A percentile compares a stretch with the other conserved stretches of the same genome.
Conservation (phyloP, 306 rosid species). For the Cicer arietinum region DNA sequence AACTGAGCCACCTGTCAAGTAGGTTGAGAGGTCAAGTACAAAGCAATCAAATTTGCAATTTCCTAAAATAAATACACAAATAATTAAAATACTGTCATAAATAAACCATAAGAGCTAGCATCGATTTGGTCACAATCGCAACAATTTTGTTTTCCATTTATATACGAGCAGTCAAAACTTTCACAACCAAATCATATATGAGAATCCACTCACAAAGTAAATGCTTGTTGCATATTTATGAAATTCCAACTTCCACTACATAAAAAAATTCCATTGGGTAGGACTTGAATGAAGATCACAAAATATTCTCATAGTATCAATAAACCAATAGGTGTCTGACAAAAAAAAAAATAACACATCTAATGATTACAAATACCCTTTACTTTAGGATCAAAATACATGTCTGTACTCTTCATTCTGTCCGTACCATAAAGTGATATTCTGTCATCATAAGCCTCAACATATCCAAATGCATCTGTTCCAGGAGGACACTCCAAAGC, state of each 20-base stretch:
- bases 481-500: conserved; percentile 94
- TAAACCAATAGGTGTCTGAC: conserved; percentile 34
- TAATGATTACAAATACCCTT: conserved; percentile 42
- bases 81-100: neutral
- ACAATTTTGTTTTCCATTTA: too few species aligned
- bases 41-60: conserved; percentile 27
- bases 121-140: neutral
- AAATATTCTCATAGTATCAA: conserved; percentile 13
- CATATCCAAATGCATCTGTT: conserved; percentile 68
- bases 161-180: conserved; percentile 6
- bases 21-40: neutral
- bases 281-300: neutral
- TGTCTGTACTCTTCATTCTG: conserved; percentile 65
- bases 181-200: conserved; percentile 21
- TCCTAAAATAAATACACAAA: neutral
- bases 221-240: conserved; percentile 32
- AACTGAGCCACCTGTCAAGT: neutral
- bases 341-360: conserved; percentile 14
- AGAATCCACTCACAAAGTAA: conserved; percentile 17
- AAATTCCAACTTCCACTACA: conserved; percentile 19
- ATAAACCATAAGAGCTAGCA: neutral
- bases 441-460: conserved; percentile 70
- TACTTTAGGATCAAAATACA: conserved; percentile 58
- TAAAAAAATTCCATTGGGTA: neutral
- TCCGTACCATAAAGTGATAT: conserved; percentile 69